A percentile compares a stretch with the other conserved stretches of the same genome.
These are phyloP conservation scores for Plasmodium fragile DNA, from an alignment of 169 alveolate species.

Conservation along the genomic window DNA sequence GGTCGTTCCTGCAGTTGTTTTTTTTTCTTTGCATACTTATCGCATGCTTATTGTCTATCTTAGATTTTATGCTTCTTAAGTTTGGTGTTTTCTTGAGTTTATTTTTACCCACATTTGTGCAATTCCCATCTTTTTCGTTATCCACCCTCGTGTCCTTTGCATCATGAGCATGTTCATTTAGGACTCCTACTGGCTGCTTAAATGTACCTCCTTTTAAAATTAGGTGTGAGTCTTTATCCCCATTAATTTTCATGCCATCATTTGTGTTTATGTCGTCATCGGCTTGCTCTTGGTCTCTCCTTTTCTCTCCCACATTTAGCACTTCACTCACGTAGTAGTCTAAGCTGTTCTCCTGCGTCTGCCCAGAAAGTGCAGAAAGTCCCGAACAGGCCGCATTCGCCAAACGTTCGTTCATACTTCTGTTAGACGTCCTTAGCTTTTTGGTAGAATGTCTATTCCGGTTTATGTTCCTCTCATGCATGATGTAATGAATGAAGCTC, in stretches of 20 bases:
- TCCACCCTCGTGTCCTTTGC: not conserved
- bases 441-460: not conserved
- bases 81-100: constrained; percentile 15
- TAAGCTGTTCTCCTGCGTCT: not conserved
- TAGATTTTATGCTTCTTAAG: constrained; percentile 19
- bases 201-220: not conserved
- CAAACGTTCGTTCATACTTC: not conserved
- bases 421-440: not conserved
- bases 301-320: constrained; percentile 19
- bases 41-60: constrained; percentile 60
- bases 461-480: constrained; percentile 8
- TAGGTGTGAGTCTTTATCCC: not conserved
- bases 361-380: not conserved
- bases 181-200: not conserved
- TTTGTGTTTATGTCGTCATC: not conserved
- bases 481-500: constrained; percentile 35
- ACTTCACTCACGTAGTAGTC: constrained; percentile 10
- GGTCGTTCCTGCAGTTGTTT: not conserved
- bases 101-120: constrained; percentile 21
- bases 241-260: not conserved
- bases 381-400: not conserved
- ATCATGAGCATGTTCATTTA: not conserved
- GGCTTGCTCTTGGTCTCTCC: not conserved
- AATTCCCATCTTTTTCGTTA: constrained; percentile 1
- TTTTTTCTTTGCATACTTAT: constrained; percentile 15